Conservation (phyloP, 1,284 basidiomycete genomes). For the Phylloporus sp. region DNA sequence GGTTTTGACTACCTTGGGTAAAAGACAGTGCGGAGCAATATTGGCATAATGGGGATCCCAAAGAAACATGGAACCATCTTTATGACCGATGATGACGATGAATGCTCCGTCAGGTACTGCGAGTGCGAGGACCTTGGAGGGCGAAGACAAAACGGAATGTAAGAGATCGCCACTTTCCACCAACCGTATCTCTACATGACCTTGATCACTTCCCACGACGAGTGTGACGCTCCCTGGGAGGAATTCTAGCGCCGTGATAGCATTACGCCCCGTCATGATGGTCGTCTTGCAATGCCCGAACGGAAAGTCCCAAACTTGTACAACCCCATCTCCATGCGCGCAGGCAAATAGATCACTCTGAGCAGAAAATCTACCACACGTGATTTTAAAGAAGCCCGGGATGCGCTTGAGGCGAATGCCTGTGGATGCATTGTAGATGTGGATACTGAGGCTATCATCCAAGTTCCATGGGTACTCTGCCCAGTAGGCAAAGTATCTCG, state of each 20-base stretch:
- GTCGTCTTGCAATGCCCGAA: conserved; percentile 19
- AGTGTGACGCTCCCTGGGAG: conserved; percentile 21
- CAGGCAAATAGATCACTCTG: conserved; percentile 25
- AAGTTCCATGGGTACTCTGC: conserved; percentile 29
- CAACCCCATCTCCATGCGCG: conserved; percentile 26
- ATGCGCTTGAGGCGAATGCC: conserved; percentile 28
- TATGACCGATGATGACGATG: conserved; percentile 20
- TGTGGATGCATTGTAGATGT: conserved; percentile 26
- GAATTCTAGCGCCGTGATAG: conserved; percentile 27
- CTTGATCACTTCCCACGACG: conserved; percentile 27
- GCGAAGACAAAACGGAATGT: conserved; percentile 16
- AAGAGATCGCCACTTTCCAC: conserved; percentile 24
- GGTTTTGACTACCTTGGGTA: neutral
- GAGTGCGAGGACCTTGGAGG: conserved; percentile 23
- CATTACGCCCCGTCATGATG: conserved; percentile 19
- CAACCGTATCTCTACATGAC: conserved; percentile 26
- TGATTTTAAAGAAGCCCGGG: conserved; percentile 26
- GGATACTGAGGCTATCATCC: conserved; percentile 25
- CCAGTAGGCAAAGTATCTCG: conserved; percentile 32
- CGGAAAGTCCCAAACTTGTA: conserved; percentile 32
- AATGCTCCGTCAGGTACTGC: conserved; percentile 13
- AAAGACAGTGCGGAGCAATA: conserved; percentile 17
- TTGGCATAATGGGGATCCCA: conserved; percentile 27
- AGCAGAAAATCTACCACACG: conserved; percentile 22
- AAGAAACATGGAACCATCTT: conserved; percentile 29